Evolutionary conservation across 352 stramenopile genomes (phyloP).

Genomic region (Globisporangium spiculum): DNA sequence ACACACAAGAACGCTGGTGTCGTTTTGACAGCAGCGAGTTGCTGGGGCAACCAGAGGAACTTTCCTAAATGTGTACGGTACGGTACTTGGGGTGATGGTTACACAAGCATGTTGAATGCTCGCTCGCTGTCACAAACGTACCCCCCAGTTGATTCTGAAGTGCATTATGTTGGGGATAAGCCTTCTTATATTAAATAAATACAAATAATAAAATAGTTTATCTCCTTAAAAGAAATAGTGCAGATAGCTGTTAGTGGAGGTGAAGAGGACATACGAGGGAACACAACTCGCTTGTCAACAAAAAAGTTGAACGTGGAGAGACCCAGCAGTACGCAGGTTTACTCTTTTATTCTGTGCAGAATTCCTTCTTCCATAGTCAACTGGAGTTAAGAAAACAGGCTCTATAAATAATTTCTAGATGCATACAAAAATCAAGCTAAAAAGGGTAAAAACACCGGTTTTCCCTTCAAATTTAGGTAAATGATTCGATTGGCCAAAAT

Average conservation of each 20-base stretch:
- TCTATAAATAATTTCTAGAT: neutral
- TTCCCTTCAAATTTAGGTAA: neutral
- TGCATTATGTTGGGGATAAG: neutral
- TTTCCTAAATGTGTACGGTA: neutral
- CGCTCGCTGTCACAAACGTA: too few relatives aligned
- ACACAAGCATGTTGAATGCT: neutral
- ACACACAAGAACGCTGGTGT: neutral
- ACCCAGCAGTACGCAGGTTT: too few relatives aligned
- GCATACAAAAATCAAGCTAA: neutral
- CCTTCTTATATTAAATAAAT: neutral
- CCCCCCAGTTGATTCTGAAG: neutral
- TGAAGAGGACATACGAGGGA: neutral
- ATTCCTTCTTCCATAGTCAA: neutral
- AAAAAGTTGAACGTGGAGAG: too few relatives aligned
- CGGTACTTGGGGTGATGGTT: neutral
- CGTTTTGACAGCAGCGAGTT: neutral
- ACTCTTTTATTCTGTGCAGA: neutral
- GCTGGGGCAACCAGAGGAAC: neutral
- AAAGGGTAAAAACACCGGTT: neutral
- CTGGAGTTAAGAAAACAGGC: neutral
- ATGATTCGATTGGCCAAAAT: neutral
- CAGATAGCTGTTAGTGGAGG: neutral
- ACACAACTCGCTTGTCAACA: neutral
- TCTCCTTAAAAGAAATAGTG: neutral
- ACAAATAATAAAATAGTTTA: accelerated